Percentiles rank a stretch among this genome's conserved stretches.
Evolutionary conservation across 2,329 filamentous ascomycete genomes (phyloP).

Genomic region (Truncatella angustata): DNA sequence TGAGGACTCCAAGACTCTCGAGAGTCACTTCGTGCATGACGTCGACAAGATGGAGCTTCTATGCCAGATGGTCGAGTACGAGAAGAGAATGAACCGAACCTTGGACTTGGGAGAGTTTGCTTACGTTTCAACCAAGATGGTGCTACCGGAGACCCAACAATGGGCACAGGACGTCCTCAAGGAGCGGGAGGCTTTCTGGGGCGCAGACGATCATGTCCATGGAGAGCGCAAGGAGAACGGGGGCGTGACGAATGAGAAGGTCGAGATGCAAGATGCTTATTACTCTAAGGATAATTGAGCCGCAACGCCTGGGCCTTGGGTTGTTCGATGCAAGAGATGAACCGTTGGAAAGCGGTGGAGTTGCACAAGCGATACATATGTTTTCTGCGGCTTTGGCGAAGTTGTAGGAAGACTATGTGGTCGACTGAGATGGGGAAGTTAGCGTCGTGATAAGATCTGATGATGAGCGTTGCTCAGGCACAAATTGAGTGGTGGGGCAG

Average conservation of each 20-base stretch:
- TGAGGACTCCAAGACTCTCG: constrained; percentile 79
- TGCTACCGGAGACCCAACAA: constrained; percentile 71
- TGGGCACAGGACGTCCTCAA: constrained; percentile 77
- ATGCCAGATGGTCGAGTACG: constrained; percentile 95
- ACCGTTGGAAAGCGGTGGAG: not conserved
- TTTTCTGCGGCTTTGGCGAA: too few species aligned
- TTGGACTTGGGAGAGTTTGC: constrained; percentile 85
- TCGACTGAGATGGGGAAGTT: too few species aligned
- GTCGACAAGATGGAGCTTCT: constrained; percentile 96
- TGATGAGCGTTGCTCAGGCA: too few species aligned
- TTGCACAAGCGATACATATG: too few species aligned
- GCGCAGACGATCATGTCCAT: constrained; percentile 42
- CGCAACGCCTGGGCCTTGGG: not conserved
- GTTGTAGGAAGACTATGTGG: too few species aligned
- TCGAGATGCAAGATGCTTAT: constrained; percentile 47
- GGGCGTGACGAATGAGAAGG: constrained; percentile 35
- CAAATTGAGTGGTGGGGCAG: too few species aligned
- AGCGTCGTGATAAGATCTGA: too few species aligned
- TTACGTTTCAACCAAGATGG: constrained; percentile 71
- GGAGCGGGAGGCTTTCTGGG: constrained; percentile 77
- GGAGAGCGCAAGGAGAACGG: constrained; percentile 42
- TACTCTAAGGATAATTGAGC: constrained; percentile 31
- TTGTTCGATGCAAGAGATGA: too few species aligned
- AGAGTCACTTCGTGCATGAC: constrained; percentile 91
- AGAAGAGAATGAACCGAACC: constrained; percentile 63